A percentile compares a stretch with the other conserved stretches of the same genome.
These are phyloP conservation scores for Eucalyptus sp. DNA, from an alignment of 345 rosid genomes.

Conservation along the genomic window DNA sequence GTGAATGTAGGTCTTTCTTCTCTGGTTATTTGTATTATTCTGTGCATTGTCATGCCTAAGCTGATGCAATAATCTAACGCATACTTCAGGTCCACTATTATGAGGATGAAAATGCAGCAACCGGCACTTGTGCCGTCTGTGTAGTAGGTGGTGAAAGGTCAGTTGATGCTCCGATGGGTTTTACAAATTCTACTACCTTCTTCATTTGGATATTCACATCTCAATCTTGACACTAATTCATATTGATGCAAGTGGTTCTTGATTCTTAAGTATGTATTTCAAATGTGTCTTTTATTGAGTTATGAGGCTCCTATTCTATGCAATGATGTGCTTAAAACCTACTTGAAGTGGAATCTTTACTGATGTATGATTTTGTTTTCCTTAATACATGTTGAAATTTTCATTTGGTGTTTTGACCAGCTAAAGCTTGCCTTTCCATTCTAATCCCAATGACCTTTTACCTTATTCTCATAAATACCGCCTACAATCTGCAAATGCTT, in stretches of 20 bases:
- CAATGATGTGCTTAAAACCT: background rate
- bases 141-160: slow-evolving; percentile 97
- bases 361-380: background rate
- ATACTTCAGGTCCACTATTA: slow-evolving; percentile 55
- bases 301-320: background rate
- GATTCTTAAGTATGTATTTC: background rate
- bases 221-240: background rate
- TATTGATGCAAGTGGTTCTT: background rate
- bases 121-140: slow-evolving; percentile 96
- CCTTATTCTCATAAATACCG: background rate
- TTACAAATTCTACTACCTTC: background rate
- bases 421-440: background rate
- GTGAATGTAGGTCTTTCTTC: slow-evolving; percentile 45
- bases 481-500: background rate
- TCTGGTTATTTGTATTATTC: background rate
- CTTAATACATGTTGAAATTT: background rate
- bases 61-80: background rate
- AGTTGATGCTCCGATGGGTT: background rate
- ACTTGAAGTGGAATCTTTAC: background rate
- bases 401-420: background rate
- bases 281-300: background rate
- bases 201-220: background rate
- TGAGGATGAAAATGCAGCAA: slow-evolving; percentile 71
- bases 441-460: background rate
- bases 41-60: background rate